Evolutionary conservation across 1,139 yeast species (phyloP).

Genomic region (Hemisphaericaspora xylofermentans): DNA sequence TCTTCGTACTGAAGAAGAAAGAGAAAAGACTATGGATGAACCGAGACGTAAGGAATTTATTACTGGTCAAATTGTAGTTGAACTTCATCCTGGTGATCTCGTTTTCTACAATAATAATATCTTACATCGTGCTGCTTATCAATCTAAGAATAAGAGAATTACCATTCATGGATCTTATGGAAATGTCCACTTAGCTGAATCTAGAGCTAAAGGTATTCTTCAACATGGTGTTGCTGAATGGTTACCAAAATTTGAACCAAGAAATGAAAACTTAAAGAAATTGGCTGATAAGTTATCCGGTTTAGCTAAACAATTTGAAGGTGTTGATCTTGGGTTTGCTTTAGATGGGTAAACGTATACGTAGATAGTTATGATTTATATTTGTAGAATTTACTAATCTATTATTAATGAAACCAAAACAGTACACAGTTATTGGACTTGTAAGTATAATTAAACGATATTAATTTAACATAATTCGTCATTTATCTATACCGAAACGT

Average conservation of each 20-base stretch:
- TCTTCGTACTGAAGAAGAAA: conserved; percentile 47
- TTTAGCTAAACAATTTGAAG: conserved; percentile 41
- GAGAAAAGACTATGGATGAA: conserved; percentile 37
- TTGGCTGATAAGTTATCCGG: conserved; percentile 36
- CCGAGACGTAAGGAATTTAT: conserved; percentile 38
- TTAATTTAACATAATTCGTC: neutral
- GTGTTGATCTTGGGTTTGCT: conserved; percentile 43
- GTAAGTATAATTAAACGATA: too few relatives aligned
- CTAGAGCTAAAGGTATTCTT: conserved; percentile 51
- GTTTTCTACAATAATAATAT: conserved; percentile 56
- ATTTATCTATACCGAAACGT: neutral
- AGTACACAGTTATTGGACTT: too few relatives aligned
- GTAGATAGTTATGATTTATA: too few relatives aligned
- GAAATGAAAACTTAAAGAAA: conserved; percentile 32
- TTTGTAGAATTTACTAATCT: too few relatives aligned
- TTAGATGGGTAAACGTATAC: conserved; percentile 47
- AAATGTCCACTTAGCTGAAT: conserved; percentile 41
- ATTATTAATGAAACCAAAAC: too few relatives aligned
- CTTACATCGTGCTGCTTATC: conserved; percentile 51
- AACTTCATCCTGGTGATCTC: conserved; percentile 52
- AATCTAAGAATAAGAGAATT: conserved; percentile 39
- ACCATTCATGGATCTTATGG: conserved; percentile 59
- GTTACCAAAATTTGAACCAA: conserved; percentile 44
- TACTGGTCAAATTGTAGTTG: conserved; percentile 42
- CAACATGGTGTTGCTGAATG: conserved; percentile 57